Conservation (phyloP, 371 early-diverging fungal species). For the Dinochytrium kinnereticum region DNA sequence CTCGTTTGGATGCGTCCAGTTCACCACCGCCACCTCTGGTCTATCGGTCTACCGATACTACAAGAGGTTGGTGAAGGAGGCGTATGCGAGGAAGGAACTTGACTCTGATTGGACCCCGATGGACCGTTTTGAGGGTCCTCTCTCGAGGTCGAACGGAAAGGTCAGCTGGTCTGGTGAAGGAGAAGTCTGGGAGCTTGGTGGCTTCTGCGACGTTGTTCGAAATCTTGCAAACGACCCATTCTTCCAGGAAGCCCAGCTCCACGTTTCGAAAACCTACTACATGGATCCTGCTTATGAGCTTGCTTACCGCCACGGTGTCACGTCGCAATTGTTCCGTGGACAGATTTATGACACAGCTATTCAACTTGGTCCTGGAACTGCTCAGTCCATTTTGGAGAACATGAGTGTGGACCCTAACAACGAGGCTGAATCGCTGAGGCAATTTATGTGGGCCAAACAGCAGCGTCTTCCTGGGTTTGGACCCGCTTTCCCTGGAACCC, state of each 20-base stretch:
- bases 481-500: background rate
- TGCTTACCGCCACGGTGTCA: background rate
- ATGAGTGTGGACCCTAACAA: background rate
- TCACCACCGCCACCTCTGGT: conserved; percentile 10
- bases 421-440: background rate
- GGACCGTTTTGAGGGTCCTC: background rate
- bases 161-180: background rate
- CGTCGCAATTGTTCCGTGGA: background rate
- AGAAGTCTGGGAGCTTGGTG: background rate
- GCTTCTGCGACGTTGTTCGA: background rate
- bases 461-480: background rate
- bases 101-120: background rate
- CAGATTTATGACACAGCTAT: conserved; percentile 2
- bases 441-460: background rate
- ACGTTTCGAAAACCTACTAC: background rate
- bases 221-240: background rate
- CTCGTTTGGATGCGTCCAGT: conserved; percentile 9
- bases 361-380: conserved; percentile 1
- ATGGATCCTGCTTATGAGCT: background rate
- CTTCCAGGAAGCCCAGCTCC: background rate
- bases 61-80: background rate
- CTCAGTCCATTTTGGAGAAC: background rate
- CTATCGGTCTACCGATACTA: background rate
- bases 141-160: background rate
- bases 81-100: too few relatives aligned